Evolutionary conservation across 257 asterid species (phyloP), one percentile per base, ranked within the genome.

Genomic region (Cinchona pubescens): DNA sequence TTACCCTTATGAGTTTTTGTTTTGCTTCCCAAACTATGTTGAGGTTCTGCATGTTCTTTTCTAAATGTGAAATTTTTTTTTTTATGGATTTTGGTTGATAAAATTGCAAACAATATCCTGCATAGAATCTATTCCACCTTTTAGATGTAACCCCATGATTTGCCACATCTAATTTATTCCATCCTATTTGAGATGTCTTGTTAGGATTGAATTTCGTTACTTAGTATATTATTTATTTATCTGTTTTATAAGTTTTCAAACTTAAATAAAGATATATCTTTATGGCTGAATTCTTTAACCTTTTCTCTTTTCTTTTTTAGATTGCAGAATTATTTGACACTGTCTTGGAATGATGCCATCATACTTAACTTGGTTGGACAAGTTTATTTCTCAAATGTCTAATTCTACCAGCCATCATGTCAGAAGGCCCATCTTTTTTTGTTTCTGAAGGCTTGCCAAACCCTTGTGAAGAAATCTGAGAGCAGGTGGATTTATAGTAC

Each of bases 341-440:
- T 23, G 18, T 29, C 40, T 30, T 77, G 66, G 51, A 69, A 40
- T 53, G 64, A 38, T 25, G 58, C 12, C n/a, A 32, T 30, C 62
- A 56, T 15, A 46, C 15, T 11, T 14, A 60, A 67, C 72, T 67
- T 42, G n/a, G 37, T 67, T n/a, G 56, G 56, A 56, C 51, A 32
- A 19, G 60, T 69, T 68, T 30, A 29, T 10, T 55, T 51, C 37
- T 38, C 49, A 58, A 51, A 43, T 25, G 11, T 58, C 43, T 9
- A 30, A 7, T 43, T 42, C 51, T 27, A 18, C 4, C 38, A 25
- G 56, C 56, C 72, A 43, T 61, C 73, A 90, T 92, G 96, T 83
- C 87, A 85, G 91, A 89, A 80, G 87, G 88, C 45, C 82, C 89
- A 46, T 76, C 92, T 61, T 85, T 83, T 83, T 70, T 86, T 80